A percentile compares a stretch with the other conserved stretches of the same genome.
Conservation (phyloP, 2,329 filamentous ascomycete species). For the Verticillium nonalfalfae region DNA sequence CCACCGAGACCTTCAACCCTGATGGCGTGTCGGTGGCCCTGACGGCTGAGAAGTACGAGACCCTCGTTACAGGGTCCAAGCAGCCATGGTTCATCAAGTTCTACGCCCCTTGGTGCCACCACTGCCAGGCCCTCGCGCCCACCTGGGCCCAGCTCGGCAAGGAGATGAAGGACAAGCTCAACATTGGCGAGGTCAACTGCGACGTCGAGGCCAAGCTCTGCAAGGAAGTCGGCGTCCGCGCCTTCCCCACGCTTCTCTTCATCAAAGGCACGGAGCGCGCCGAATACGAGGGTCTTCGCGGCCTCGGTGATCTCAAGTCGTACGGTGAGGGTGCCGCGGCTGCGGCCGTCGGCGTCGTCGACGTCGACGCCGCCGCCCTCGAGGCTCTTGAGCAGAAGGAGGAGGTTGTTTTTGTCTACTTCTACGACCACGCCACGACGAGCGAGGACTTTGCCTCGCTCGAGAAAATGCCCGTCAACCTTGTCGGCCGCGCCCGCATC, state of each 20-base stretch:
- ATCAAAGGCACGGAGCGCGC: slow-evolving; percentile 88
- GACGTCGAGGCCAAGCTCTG: slow-evolving; percentile 81
- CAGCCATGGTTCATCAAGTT: slow-evolving; percentile 99
- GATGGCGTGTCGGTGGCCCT: slow-evolving; percentile 70
- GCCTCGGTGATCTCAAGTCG: slow-evolving; percentile 80
- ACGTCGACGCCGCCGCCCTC: slow-evolving; percentile 73
- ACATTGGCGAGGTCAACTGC: slow-evolving; percentile 95
- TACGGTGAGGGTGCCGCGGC: slow-evolving; percentile 85
- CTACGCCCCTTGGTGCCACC: slow-evolving; percentile 94
- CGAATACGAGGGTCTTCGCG: slow-evolving; percentile 88
- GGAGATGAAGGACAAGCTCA: slow-evolving; percentile 83
- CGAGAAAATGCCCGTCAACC: slow-evolving; percentile 76
- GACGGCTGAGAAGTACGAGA: slow-evolving; percentile 80
- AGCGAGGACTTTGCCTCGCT: slow-evolving; percentile 86
- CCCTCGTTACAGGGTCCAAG: slow-evolving; percentile 74
- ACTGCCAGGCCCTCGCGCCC: slow-evolving; percentile 89
- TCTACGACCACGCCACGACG: slow-evolving; percentile 93
- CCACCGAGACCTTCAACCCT: slow-evolving; percentile 60
- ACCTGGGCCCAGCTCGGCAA: slow-evolving; percentile 86
- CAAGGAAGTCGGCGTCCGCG: slow-evolving; percentile 75
- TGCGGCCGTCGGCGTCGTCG: slow-evolving; percentile 66
- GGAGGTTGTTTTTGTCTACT: slow-evolving; percentile 94
- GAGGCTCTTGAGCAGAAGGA: slow-evolving; percentile 84
- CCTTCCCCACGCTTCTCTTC: slow-evolving; percentile 86
- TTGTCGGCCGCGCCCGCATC: slow-evolving; percentile 86